phyloP scores from a whole-genome alignment of 148 eudicot genomes.

The Rhododendron griersonianum region DNA sequence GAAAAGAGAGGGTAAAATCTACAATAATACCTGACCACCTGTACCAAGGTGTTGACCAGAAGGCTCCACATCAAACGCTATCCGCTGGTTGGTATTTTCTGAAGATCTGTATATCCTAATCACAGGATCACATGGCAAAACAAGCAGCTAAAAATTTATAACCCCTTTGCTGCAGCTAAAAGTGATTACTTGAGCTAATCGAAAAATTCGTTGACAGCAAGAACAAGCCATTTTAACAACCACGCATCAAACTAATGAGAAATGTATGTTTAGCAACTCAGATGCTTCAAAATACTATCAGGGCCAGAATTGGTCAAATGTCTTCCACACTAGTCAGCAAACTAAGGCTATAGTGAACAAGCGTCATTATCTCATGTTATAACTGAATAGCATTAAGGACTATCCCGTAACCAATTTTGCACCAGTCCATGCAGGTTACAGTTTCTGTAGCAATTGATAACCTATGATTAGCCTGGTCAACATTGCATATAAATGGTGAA shows the following conservation, averaged over 20 bases:
- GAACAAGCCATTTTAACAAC: neutral
- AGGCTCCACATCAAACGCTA: conserved; percentile 88
- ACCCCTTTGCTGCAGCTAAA: neutral
- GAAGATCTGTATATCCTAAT: conserved; percentile 85
- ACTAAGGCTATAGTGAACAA: neutral
- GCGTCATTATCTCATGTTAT: neutral
- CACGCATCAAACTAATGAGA: neutral
- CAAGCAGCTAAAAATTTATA: conserved; percentile 12
- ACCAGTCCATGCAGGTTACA: neutral
- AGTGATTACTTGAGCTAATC: neutral
- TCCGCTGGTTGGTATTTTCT: conserved; percentile 87
- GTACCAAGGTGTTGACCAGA: conserved; percentile 85
- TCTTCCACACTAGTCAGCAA: neutral
- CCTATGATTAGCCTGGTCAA: neutral
- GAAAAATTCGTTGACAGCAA: neutral
- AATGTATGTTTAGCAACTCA: neutral
- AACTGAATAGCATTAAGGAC: neutral
- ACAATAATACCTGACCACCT: conserved; percentile 81
- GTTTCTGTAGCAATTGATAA: neutral
- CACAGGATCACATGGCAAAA: conserved; percentile 5
- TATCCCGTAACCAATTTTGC: neutral
- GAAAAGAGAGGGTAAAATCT: conserved; percentile 3
- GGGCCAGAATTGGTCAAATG: neutral
- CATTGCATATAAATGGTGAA: neutral
- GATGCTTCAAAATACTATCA: neutral